Evolutionary conservation across 768 basidiomycete genomes (phyloP).

Genomic region (Panaeolus cyanescens): DNA sequence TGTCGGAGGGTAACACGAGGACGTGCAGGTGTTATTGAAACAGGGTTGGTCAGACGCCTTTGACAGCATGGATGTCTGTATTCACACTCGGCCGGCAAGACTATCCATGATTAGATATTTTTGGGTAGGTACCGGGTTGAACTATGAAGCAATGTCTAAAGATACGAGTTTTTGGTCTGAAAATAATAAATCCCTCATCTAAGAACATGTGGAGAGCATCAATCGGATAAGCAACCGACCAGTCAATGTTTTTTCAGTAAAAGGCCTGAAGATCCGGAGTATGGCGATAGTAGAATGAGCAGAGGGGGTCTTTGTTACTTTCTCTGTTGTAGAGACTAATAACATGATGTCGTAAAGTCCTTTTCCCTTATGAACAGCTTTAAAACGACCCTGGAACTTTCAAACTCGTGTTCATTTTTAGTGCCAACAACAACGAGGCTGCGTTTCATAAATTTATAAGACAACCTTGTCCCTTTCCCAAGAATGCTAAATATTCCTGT

Average conservation of each 20-base stretch:
- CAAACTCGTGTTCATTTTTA: not conserved
- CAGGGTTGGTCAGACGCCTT: not conserved
- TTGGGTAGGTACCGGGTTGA: not conserved
- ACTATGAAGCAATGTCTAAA: not conserved
- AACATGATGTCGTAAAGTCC: too few species aligned
- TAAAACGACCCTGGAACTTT: not conserved
- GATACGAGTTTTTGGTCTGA: too few species aligned
- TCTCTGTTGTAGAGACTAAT: not conserved
- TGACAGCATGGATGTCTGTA: not conserved
- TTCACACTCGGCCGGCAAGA: not conserved
- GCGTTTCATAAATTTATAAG: not conserved
- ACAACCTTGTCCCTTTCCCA: not conserved
- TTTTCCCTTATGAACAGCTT: too few species aligned
- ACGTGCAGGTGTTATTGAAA: not conserved
- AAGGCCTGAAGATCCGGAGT: too few species aligned
- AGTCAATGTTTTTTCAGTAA: too few species aligned
- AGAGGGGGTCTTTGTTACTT: too few species aligned
- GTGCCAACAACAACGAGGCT: not conserved
- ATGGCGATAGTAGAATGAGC: too few species aligned
- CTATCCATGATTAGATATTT: too few species aligned
- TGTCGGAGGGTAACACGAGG: not conserved
- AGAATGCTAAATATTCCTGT: not conserved
- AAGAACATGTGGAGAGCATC: too few species aligned
- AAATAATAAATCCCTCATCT: constrained; percentile 1
- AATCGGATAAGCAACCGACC: too few species aligned